Evolutionary conservation across 2,329 filamentous ascomycete genomes (phyloP).

Genomic region (Trichoderma citrinoviride): DNA sequence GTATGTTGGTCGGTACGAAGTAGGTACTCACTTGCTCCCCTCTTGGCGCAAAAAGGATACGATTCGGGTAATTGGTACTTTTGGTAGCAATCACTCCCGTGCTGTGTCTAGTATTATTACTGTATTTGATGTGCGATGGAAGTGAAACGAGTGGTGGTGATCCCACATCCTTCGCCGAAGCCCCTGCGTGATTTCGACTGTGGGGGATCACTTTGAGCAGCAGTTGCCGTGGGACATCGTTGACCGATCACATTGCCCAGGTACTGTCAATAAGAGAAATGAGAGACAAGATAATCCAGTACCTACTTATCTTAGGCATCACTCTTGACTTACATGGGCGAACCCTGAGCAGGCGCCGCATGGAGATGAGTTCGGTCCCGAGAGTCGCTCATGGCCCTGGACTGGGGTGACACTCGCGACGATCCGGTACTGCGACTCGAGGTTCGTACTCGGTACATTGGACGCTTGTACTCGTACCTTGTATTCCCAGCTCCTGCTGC

Average conservation of each 20-base stretch:
- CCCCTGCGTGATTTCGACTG: constrained; percentile 1
- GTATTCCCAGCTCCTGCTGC: background rate
- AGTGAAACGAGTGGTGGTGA: constrained; percentile 11
- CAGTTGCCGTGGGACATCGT: no score
- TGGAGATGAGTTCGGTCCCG: background rate
- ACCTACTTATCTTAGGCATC: no score
- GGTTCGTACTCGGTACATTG: background rate
- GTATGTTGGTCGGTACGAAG: no score
- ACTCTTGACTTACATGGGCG: no score
- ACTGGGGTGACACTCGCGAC: background rate
- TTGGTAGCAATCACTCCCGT: background rate
- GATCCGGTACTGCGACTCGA: background rate
- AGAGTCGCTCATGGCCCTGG: background rate
- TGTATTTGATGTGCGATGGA: background rate
- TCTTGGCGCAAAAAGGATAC: background rate
- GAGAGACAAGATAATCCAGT: no score
- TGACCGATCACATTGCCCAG: no score
- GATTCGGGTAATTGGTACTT: background rate
- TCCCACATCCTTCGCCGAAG: constrained; percentile 19
- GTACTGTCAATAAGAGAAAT: no score
- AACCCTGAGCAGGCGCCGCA: no score
- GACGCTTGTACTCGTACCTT: background rate
- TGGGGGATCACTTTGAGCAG: background rate
- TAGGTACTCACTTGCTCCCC: no score
- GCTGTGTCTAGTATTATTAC: no score